Evolutionary conservation across 2,329 filamentous ascomycete species (phyloP).

Genomic region (Penicillium expansum): DNA sequence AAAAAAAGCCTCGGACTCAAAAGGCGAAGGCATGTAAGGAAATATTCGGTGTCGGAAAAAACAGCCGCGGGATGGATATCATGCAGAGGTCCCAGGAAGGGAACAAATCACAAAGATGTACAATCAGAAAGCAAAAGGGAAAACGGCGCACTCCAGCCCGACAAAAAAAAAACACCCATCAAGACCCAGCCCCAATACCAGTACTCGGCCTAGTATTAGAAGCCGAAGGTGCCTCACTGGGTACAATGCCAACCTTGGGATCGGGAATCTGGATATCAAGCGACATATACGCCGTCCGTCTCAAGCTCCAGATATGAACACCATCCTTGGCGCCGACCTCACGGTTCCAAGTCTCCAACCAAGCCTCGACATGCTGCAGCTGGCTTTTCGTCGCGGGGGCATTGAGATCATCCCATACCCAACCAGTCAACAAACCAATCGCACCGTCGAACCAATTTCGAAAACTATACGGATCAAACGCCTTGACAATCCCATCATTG

Average conservation of each 20-base stretch:
- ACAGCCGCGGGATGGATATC: slow-evolving; percentile 26
- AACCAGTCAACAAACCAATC: slow-evolving; percentile 80
- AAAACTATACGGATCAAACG: slow-evolving; percentile 74
- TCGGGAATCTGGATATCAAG: slow-evolving; percentile 53
- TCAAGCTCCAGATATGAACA: slow-evolving; percentile 73
- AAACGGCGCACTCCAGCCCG: background rate
- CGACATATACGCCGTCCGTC: slow-evolving; percentile 82
- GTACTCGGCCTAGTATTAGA: slow-evolving; percentile 37
- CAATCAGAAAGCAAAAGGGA: slow-evolving; percentile 1
- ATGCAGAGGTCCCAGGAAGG: slow-evolving; percentile 21
- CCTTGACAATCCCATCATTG: slow-evolving; percentile 71
- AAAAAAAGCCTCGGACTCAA: slow-evolving; percentile 4
- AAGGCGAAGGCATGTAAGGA: slow-evolving; percentile 5
- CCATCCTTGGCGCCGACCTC: slow-evolving; percentile 58
- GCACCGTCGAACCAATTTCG: slow-evolving; percentile 77
- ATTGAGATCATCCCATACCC: slow-evolving; percentile 91
- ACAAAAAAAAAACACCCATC: background rate
- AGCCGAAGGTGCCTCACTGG: slow-evolving; percentile 35
- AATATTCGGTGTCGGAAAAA: background rate
- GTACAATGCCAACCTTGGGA: slow-evolving; percentile 48
- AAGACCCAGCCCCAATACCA: slow-evolving; percentile 24
- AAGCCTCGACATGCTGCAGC: slow-evolving; percentile 68
- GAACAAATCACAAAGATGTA: slow-evolving; percentile 25
- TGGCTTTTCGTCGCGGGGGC: slow-evolving; percentile 71
- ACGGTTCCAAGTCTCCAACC: slow-evolving; percentile 83